These are phyloP conservation scores for Baorangia bicolor DNA, from an alignment of 768 basidiomycete genomes.

Conservation along the genomic window DNA sequence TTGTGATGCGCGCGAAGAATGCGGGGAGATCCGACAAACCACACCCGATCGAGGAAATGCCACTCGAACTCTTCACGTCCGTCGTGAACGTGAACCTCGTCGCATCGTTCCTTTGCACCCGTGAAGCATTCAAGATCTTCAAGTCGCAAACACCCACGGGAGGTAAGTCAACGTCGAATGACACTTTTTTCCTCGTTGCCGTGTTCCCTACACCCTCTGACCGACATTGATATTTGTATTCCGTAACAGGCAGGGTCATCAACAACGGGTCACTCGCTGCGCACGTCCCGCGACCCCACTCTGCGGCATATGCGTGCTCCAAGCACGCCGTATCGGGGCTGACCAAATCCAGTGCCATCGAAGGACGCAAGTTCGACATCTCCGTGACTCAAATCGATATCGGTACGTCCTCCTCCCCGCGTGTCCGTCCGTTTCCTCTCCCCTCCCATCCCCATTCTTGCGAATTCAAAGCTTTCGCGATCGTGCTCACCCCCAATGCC, in stretches of 20 bases:
- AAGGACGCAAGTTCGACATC: conserved; percentile 72
- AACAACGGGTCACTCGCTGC: conserved; percentile 85
- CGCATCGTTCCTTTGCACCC: conserved; percentile 73
- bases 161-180: conserved; percentile 38
- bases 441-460: background rate
- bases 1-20: conserved; percentile 50
- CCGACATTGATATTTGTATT: background rate
- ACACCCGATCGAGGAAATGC: conserved; percentile 56
- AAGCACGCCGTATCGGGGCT: conserved; percentile 81
- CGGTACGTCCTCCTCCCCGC: conserved; percentile 46
- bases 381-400: conserved; percentile 83
- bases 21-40: conserved; percentile 60
- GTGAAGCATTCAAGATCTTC: conserved; percentile 72
- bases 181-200: background rate
- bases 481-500: no score
- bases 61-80: conserved; percentile 59
- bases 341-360: conserved; percentile 74
- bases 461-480: no score
- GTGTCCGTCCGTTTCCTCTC: no score
- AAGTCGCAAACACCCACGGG: conserved; percentile 71
- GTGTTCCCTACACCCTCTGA: background rate
- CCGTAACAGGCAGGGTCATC: conserved; percentile 62
- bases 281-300: conserved; percentile 63
- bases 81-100: conserved; percentile 72
- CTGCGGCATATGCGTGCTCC: conserved; percentile 66